Evolutionary conservation across 73 alveolate species (phyloP).

Genomic region (Loxodes magnus): DNA sequence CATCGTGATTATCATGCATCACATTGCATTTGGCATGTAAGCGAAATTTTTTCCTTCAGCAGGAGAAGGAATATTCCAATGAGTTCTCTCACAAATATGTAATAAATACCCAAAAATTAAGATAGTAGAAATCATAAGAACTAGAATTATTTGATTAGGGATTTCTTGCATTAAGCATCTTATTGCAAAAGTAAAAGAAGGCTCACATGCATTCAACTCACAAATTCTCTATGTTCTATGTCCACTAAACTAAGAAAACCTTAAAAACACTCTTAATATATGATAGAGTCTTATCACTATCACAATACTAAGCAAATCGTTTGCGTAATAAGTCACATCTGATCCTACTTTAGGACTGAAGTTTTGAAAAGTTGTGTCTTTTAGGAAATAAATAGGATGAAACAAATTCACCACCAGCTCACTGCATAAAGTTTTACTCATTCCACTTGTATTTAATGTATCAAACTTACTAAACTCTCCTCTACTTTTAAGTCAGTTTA

Average conservation of each 20-base stretch:
- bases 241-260: slow-evolving; percentile 66
- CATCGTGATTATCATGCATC: slow-evolving; percentile 18
- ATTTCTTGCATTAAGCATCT: slow-evolving; percentile 65
- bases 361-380: no score
- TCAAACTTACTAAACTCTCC: no score
- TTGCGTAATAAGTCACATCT: no score
- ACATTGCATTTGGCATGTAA: slow-evolving; percentile 6
- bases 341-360: no score
- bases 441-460: no score
- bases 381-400: no score
- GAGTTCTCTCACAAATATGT: slow-evolving; percentile 43
- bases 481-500: no score
- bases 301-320: slow-evolving; percentile 42
- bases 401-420: no score
- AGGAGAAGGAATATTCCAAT: slow-evolving; percentile 11
- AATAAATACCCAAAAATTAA: slow-evolving; percentile 29
- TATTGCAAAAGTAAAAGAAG: slow-evolving; percentile 59
- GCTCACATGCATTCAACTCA: slow-evolving; percentile 53
- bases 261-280: slow-evolving; percentile 56
- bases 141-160: slow-evolving; percentile 42
- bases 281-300: slow-evolving; percentile 48
- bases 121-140: slow-evolving; percentile 37
- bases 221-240: slow-evolving; percentile 62
- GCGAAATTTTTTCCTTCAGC: slow-evolving; percentile 32
- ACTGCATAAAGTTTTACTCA: no score